Evolutionary conservation across 2,329 filamentous ascomycete genomes (phyloP).

Genomic region (Mycosphaerella arachidis): DNA sequence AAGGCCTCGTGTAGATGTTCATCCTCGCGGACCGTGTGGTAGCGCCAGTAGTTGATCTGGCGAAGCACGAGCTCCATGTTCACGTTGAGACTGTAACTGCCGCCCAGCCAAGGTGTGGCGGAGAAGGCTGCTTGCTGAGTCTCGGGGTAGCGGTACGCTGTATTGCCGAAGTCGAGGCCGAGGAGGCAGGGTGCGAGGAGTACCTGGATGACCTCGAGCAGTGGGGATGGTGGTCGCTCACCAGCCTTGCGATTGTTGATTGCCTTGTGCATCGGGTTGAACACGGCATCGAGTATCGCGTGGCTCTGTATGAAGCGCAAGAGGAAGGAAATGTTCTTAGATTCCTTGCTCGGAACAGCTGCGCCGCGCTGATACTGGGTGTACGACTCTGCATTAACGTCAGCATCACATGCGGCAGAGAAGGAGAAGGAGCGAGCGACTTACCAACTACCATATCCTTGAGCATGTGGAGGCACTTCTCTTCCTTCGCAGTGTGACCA

Average conservation of each 20-base stretch:
- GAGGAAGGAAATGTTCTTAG: conserved; percentile 4
- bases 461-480: conserved; percentile 36
- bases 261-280: neutral
- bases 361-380: conserved; percentile 16
- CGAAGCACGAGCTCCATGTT: conserved; percentile 47
- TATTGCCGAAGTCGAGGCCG: conserved; percentile 12
- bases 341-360: neutral
- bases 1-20: conserved; percentile 38
- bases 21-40: conserved; percentile 42
- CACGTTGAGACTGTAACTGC: conserved; percentile 34
- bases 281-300: conserved; percentile 4
- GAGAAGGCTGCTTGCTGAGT: conserved; percentile 46
- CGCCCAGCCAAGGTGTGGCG: conserved; percentile 40
- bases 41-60: conserved; percentile 51
- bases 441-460: conserved; percentile 43
- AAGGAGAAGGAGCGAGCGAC: conserved; percentile 15
- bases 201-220: conserved; percentile 29
- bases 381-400: conserved; percentile 31
- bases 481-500: conserved; percentile 29
- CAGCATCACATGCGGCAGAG: conserved; percentile 8
- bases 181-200: conserved; percentile 29
- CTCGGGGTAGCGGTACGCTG: conserved; percentile 35
- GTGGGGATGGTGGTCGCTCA: conserved; percentile 1
- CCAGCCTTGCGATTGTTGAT: neutral
- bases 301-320: conserved; percentile 3